phyloP scores from a whole-genome alignment of 768 basidiomycete genomes.

The Melanogaster broomeanus region DNA sequence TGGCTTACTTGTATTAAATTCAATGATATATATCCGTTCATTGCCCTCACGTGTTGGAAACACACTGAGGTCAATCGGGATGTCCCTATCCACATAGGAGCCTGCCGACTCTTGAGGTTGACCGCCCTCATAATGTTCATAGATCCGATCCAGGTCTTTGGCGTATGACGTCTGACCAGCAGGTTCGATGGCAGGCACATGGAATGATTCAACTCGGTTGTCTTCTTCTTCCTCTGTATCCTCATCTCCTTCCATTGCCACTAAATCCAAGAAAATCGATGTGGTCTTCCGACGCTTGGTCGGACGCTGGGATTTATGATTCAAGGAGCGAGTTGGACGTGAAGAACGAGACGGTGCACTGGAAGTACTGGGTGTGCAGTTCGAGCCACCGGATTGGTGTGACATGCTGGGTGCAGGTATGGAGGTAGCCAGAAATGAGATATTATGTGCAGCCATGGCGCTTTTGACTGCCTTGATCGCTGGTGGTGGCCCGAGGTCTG shows the following conservation, averaged over 20 bases:
- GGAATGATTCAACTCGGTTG: not conserved
- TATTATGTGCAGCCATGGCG: not conserved
- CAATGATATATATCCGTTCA: not conserved
- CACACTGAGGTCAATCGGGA: no score
- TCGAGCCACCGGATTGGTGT: no score
- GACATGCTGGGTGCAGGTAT: no score
- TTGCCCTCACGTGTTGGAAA: not conserved
- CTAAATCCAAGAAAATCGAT: not conserved
- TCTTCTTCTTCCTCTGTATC: not conserved
- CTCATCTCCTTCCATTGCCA: not conserved
- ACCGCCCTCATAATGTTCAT: no score
- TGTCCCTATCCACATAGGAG: no score
- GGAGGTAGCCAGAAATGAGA: not conserved
- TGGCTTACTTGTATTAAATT: not conserved
- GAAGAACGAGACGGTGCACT: no score
- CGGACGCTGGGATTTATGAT: not conserved
- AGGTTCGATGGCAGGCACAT: not conserved
- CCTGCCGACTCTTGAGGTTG: no score
- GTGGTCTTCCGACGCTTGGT: not conserved
- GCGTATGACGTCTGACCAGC: not conserved
- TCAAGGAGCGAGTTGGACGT: no score
- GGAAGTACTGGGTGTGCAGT: no score
- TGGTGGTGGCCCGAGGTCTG: no score
- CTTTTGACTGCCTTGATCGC: not conserved
- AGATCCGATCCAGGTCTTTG: not conserved